Conservation (phyloP, 352 stramenopile species). For the Pythium graminicola region DNA sequence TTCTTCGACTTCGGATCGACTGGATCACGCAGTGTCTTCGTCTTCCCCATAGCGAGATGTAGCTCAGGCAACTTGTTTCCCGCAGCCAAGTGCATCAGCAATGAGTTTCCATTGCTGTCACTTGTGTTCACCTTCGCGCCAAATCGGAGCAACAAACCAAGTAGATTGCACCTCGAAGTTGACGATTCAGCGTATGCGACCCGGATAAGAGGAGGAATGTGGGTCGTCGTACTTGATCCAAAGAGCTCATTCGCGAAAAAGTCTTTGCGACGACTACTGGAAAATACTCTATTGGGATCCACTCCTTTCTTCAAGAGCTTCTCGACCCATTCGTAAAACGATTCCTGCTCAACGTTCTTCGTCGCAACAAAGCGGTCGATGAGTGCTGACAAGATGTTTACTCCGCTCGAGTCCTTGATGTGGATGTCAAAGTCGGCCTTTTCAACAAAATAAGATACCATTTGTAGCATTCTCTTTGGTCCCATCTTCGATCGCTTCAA, state of each 20-base stretch:
- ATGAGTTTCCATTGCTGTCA: conserved; percentile 50
- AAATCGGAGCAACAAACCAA: conserved; percentile 52
- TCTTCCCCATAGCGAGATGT: conserved; percentile 38
- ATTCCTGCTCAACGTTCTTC: conserved; percentile 10
- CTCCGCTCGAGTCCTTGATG: conserved; percentile 30
- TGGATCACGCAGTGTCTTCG: conserved; percentile 37
- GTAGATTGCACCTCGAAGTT: conserved; percentile 27
- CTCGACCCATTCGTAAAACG: conserved; percentile 40
- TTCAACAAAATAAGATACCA: conserved; percentile 46
- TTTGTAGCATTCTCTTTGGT: conserved; percentile 24
- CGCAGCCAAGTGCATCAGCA: conserved; percentile 54
- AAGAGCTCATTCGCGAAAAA: conserved; percentile 36
- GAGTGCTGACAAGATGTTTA: conserved; percentile 44
- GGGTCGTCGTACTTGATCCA: conserved; percentile 20
- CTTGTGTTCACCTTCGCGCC: conserved; percentile 40
- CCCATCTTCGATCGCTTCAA: conserved; percentile 28
- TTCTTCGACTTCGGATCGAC: conserved; percentile 25
- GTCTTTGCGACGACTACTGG: conserved; percentile 24
- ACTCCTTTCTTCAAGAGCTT: conserved; percentile 51
- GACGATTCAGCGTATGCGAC: conserved; percentile 31
- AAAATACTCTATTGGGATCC: conserved; percentile 40
- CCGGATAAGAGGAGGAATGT: conserved; percentile 42
- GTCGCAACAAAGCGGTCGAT: conserved; percentile 53
- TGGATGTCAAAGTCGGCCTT: conserved; percentile 36
- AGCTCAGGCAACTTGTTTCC: conserved; percentile 44